phyloP scores from a whole-genome alignment of 495 filamentous ascomycete species.

The Lophium mytilinum region DNA sequence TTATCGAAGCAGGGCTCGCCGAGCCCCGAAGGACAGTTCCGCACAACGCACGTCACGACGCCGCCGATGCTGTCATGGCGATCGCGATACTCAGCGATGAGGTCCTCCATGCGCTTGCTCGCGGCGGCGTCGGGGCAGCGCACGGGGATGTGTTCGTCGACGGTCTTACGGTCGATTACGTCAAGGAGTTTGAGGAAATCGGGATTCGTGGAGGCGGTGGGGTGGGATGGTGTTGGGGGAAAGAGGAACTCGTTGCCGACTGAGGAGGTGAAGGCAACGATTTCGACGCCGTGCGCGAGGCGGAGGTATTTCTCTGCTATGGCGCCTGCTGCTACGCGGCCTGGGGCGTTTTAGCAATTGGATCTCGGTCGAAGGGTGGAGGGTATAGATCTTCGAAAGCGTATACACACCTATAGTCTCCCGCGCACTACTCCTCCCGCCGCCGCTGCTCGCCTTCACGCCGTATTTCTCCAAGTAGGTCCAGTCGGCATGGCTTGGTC shows the following conservation, averaged over 20 bases:
- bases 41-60: slow-evolving; percentile 92
- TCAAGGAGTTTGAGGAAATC: slow-evolving; percentile 70
- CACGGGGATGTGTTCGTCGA: slow-evolving; percentile 76
- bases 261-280: slow-evolving; percentile 82
- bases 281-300: slow-evolving; percentile 75
- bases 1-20: slow-evolving; percentile 97
- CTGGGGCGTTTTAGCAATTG: slow-evolving; percentile 28
- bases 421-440: slow-evolving; percentile 82
- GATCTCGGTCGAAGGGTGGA: neutral
- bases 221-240: slow-evolving; percentile 67
- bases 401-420: slow-evolving; percentile 75
- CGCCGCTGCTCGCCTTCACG: slow-evolving; percentile 86
- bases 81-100: slow-evolving; percentile 75
- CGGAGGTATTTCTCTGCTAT: slow-evolving; percentile 90
- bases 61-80: slow-evolving; percentile 87
- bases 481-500: slow-evolving; percentile 91
- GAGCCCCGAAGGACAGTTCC: slow-evolving; percentile 77
- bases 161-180: slow-evolving; percentile 63
- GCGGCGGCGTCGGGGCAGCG: slow-evolving; percentile 69
- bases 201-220: slow-evolving; percentile 69
- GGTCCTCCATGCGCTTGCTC: slow-evolving; percentile 63
- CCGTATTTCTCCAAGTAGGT: slow-evolving; percentile 98
- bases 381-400: neutral
- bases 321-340: slow-evolving; percentile 87
- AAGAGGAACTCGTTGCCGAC: slow-evolving; percentile 79